phyloP scores from a whole-genome alignment of 1,284 basidiomycete genomes.

The Tilletia setariae region DNA sequence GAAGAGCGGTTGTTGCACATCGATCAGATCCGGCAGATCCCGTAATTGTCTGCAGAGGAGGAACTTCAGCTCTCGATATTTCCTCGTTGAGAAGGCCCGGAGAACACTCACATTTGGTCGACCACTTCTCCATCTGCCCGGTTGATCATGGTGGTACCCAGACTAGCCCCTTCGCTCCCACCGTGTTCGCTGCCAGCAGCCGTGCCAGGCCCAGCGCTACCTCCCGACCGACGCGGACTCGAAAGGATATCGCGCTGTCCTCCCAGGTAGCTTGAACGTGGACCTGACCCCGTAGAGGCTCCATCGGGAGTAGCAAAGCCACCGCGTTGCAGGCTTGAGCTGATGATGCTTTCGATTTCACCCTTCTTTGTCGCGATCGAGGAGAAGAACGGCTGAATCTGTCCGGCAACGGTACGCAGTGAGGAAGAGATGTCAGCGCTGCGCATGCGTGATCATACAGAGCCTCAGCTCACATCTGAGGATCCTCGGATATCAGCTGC shows the following conservation, averaged over 20 bases:
- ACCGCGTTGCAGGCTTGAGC: conserved; percentile 4
- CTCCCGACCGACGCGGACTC: conserved; percentile 16
- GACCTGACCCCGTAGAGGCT: conserved; percentile 5
- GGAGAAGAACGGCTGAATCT: conserved; percentile 14
- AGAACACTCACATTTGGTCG: background rate
- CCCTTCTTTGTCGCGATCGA: conserved; percentile 15
- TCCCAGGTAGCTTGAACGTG: background rate
- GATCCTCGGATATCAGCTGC: background rate
- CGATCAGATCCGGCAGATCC: conserved; percentile 70
- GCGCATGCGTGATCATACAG: background rate
- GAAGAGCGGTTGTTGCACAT: conserved; percentile 63
- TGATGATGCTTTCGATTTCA: conserved; percentile 13
- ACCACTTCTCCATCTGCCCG: conserved; percentile 20
- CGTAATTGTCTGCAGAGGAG: background rate
- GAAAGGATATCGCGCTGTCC: background rate
- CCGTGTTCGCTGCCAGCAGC: conserved; percentile 5
- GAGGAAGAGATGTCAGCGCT: too few species aligned
- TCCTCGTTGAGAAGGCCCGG: background rate
- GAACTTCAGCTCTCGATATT: background rate
- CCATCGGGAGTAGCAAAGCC: conserved; percentile 1
- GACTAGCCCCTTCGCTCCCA: background rate
- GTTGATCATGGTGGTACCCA: conserved; percentile 19
- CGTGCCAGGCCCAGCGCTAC: conserved; percentile 9
- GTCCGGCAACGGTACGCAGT: background rate
- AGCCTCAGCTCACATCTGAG: conserved; percentile 19